Base-by-base conservation (phyloP, 805 yeast genomes). In the Wickerhamiella spandovensis region DNA sequence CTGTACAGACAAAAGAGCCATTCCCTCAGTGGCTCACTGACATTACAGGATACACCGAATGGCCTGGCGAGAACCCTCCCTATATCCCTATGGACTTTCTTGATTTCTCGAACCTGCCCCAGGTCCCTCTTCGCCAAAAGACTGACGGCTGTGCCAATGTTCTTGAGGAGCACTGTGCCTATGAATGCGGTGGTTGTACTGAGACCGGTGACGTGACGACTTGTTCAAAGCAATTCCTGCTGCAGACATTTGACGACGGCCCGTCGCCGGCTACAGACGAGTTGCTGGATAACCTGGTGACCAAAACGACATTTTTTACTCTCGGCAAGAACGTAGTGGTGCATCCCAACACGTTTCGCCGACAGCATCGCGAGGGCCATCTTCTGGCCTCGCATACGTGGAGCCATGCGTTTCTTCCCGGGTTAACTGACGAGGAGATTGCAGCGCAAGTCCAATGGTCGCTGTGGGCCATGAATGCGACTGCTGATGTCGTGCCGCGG, bases 401-500 rank as follows among this genome's bases (percentile, higher is more conserved):
- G 96, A 79, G 88, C 1, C 97, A 90, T 68, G 79, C 80, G 52
- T 85, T 82, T 58, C 73, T 90, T 53, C 96, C 97, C 1, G 66
- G 79, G 0, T 70, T 89, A 51, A 65, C 79, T 21, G 87, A 88
- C 62, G 92, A 87, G 66, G 77, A 85, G 54, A 78, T 90, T 18
- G 79, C 84, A 50, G 95, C 97, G 0, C 95, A 90, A 63, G 67
- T 90, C 41, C 82, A 89, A 65, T 90, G 98, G 98, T 81, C 94
- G 1, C 79, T 87, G 28, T 90, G 97, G 97, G 97, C 97, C 5
- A 86, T 89, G 88, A 89, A 90, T 67, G 96, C 96, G 1, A 88
- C 97, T 0, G 84, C 86, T 0, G 72, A 80, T 24, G 89, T 88
- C 60, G 63, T 84, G 9, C 98, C 98, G 7, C 82, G 82, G 60